Evolutionary conservation across 768 basidiomycete genomes (phyloP).

Genomic region (Tylopilus felleus): DNA sequence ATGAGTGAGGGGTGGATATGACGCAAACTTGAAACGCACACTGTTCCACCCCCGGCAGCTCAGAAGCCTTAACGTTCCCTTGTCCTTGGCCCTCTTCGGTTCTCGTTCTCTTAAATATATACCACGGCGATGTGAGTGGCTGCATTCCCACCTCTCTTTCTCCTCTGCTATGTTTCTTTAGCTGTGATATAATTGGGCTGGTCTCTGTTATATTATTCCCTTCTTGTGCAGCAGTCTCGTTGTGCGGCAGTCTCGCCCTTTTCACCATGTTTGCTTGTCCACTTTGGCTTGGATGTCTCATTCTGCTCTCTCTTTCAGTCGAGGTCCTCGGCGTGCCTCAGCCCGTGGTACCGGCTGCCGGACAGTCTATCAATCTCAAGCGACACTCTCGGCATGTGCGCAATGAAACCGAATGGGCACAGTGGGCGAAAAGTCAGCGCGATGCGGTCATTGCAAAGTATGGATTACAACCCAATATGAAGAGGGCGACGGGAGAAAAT

Average conservation of each 20-base stretch:
- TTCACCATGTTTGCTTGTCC: conserved; percentile 8
- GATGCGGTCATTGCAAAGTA: conserved; percentile 48
- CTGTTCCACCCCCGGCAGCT: not conserved
- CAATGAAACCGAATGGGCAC: conserved; percentile 21
- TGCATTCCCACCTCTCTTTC: not conserved
- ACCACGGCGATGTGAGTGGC: not conserved
- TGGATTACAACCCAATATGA: conserved; percentile 27
- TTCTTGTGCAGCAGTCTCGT: not conserved
- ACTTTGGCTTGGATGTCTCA: conserved; percentile 5
- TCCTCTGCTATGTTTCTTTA: too few species aligned
- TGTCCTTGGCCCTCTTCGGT: not conserved
- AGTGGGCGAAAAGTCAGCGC: conserved; percentile 46
- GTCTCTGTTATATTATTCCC: not conserved
- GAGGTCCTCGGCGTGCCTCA: conserved; percentile 13
- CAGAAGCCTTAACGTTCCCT: not conserved
- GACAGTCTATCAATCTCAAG: conserved; percentile 23
- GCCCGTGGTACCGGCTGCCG: conserved; percentile 6
- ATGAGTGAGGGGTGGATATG: too few species aligned
- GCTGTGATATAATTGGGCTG: too few species aligned
- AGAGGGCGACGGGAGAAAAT: conserved; percentile 47
- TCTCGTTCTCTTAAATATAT: not conserved
- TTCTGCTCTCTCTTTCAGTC: conserved; percentile 10
- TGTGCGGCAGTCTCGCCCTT: not conserved
- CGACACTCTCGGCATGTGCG: conserved; percentile 10
- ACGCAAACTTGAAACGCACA: not conserved